Percentiles rank a stretch among this genome's conserved stretches.
Conservation (phyloP, 257 asterid genomes). For the Knoxia roxburghii region DNA sequence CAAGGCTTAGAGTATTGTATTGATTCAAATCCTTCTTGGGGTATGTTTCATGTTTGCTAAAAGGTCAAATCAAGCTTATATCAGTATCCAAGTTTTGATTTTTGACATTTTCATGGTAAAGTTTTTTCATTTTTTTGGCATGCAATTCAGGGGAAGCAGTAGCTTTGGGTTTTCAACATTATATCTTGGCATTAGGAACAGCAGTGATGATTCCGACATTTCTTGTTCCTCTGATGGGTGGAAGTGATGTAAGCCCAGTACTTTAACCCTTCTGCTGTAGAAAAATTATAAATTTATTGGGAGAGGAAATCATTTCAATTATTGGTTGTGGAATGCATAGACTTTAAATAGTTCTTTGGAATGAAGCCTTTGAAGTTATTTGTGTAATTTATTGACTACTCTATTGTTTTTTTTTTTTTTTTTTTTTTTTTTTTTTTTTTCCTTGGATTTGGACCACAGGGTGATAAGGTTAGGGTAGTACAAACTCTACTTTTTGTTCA, state of each 20-base stretch:
- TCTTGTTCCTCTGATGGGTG: slow-evolving; percentile 98
- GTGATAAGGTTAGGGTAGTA: slow-evolving; percentile 85
- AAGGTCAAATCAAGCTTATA: neutral
- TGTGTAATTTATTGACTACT: too few species aligned
- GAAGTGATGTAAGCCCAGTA: slow-evolving; percentile 54
- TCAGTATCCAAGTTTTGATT: neutral
- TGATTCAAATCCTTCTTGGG: slow-evolving; percentile 98
- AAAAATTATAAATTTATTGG: neutral
- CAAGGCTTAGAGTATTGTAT: slow-evolving; percentile 98
- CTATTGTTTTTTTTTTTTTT: too few species aligned
- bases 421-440: neutral
- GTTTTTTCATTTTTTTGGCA: slow-evolving; percentile 12
- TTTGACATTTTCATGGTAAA: neutral
- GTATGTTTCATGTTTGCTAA: slow-evolving; percentile 28
- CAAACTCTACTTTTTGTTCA: slow-evolving; percentile 87
- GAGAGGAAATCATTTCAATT: neutral
- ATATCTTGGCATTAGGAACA: slow-evolving; percentile 80
- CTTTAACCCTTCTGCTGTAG: neutral
- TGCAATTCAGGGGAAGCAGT: slow-evolving; percentile 68
- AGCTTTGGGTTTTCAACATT: slow-evolving; percentile 91
- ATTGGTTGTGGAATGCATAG: neutral
- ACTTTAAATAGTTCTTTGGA: neutral
- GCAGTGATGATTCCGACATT: slow-evolving; percentile 95
- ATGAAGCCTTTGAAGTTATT: neutral
- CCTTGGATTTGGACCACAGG: slow-evolving; percentile 36